Evolutionary conservation across 2,329 filamentous ascomycete genomes (phyloP).

Genomic region (Fonsecaea monophora): DNA sequence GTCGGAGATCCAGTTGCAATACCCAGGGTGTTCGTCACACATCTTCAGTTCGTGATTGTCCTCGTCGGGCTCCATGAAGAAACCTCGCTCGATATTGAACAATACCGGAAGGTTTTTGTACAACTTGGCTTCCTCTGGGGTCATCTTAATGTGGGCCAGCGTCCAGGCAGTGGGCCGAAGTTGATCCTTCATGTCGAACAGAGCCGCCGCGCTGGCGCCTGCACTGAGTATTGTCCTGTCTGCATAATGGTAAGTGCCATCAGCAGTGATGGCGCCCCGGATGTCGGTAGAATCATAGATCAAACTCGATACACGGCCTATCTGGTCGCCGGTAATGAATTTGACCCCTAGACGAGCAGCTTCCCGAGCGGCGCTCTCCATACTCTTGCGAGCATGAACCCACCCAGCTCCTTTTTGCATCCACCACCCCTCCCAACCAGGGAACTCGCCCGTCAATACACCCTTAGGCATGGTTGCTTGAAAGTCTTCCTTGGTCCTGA

Average conservation of each 20-base stretch:
- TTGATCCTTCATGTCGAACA: constrained; percentile 56
- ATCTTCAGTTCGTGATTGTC: constrained; percentile 49
- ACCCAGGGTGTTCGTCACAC: constrained; percentile 63
- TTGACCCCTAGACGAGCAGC: constrained; percentile 55
- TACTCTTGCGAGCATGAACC: constrained; percentile 60
- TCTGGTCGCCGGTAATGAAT: constrained; percentile 53
- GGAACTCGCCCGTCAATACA: constrained; percentile 54
- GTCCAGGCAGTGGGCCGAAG: constrained; percentile 56
- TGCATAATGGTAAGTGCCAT: constrained; percentile 48
- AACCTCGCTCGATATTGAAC: constrained; percentile 57
- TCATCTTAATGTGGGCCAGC: constrained; percentile 54
- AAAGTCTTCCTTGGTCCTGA: constrained; percentile 57
- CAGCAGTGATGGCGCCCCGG: constrained; percentile 49
- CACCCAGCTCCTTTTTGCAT: constrained; percentile 58
- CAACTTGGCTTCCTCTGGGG: constrained; percentile 49
- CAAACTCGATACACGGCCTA: constrained; percentile 48
- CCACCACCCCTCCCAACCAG: constrained; percentile 54
- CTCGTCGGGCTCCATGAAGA: constrained; percentile 58
- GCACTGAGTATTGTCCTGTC: constrained; percentile 52
- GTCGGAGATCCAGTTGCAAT: constrained; percentile 55
- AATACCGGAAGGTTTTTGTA: constrained; percentile 55
- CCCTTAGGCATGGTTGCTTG: constrained; percentile 59
- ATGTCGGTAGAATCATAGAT: constrained; percentile 49
- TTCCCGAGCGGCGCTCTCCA: constrained; percentile 55
- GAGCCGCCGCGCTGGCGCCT: constrained; percentile 50